Conservation (phyloP, 345 rosid species). For the Salix arbutifolia region DNA sequence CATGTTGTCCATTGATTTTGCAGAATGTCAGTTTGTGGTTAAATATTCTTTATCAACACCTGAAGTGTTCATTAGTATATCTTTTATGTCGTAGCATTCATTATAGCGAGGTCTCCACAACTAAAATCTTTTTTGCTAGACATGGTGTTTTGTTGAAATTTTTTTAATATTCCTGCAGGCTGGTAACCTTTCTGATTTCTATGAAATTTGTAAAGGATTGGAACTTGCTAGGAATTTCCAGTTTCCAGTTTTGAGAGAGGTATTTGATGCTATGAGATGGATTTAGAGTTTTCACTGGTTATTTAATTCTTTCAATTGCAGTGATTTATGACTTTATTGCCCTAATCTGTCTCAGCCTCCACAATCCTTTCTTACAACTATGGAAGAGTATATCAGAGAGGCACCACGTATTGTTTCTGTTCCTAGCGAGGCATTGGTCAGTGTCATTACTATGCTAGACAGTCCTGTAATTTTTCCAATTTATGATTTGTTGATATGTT, state of each 20-base stretch:
- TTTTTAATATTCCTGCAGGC: slow-evolving; percentile 59
- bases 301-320: background rate
- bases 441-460: slow-evolving; percentile 14
- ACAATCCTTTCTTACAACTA: slow-evolving; percentile 82
- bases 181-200: slow-evolving; percentile 80
- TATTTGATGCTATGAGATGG: slow-evolving; percentile 21
- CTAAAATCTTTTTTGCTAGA: background rate
- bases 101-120: background rate
- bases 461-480: background rate
- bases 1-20: slow-evolving; percentile 18
- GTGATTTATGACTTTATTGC: slow-evolving; percentile 1
- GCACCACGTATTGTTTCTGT: slow-evolving; percentile 83
- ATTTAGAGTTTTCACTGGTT: slow-evolving; percentile 5
- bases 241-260: slow-evolving; percentile 93
- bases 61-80: background rate
- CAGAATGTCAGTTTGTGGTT: slow-evolving; percentile 1
- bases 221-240: slow-evolving; percentile 98
- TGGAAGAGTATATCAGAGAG: slow-evolving; percentile 97
- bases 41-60: background rate
- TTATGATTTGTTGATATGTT: background rate
- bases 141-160: slow-evolving; percentile 4
- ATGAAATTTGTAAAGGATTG: slow-evolving; percentile 90
- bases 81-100: background rate
- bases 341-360: slow-evolving; percentile 62
- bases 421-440: slow-evolving; percentile 73